Evolutionary conservation across 306 rosid species (phyloP), one percentile per base, ranked within the genome.

Genomic region (Vigna nakashimae): DNA sequence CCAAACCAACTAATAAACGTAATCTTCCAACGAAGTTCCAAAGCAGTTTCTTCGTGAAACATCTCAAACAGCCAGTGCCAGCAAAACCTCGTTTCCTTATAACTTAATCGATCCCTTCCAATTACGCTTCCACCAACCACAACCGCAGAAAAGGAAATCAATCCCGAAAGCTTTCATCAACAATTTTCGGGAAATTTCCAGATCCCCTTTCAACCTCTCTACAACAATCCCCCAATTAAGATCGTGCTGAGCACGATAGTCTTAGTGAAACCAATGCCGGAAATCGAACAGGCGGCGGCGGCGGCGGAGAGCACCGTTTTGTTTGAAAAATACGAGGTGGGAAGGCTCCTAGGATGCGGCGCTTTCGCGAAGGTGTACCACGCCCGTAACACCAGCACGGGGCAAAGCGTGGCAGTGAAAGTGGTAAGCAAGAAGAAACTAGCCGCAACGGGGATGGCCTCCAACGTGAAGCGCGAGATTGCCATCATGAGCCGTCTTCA

Each of bases 361-460:
- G 96, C 96, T 13, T 92, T 90, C 26, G 93, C 97, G 6, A 92
- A 92, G 79, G 96, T 92, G 0, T 92, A 88, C 81, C 82, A 90
- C 79, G 96, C 90, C 10, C 89, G 93, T 10, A 78, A 90, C 74
- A 57, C 75, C 0, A 63, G 57, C 0, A 82, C 83, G 2, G 88
- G 91, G 12, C 88, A 82, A 3, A 87, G 93, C 83, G 88, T 87
- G 53, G 97, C 95, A 15, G 59, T 90, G 2, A 92, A 92, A 22
- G 71, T 90, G 4, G 86, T 92, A 65, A 92, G 58, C 86, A 92
- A 92, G 82, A 92, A 90, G 81, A 92, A 86, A 67, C 63, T 92
- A 0, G 2, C 10, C 0, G 82, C 83, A 4, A 50, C 84, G 0
- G 74, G 73, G 1, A 62, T 90, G 16, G 80, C 75, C 60, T 46